phyloP scores from a whole-genome alignment of 306 rosid genomes.

The Cicer judaicum region DNA sequence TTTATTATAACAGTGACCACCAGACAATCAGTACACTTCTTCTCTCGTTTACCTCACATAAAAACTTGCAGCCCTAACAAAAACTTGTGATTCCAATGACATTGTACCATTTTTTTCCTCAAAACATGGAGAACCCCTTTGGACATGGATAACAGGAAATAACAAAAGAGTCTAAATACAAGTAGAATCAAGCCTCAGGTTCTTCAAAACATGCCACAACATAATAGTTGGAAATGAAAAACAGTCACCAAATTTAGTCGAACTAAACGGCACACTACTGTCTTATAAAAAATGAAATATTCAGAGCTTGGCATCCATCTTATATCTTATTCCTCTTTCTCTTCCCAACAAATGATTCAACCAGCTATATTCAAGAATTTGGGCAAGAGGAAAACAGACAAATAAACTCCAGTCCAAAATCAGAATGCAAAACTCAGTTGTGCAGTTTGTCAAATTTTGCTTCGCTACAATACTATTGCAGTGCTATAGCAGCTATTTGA shows the following conservation, averaged over 20 bases:
- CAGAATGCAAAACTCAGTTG: not conserved
- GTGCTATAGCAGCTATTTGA: too few species aligned
- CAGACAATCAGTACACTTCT: slow-evolving; percentile 22
- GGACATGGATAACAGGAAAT: not conserved
- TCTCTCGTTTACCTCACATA: not conserved
- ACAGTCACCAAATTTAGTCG: not conserved
- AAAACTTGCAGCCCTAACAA: slow-evolving; percentile 7
- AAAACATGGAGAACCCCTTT: slow-evolving; percentile 30
- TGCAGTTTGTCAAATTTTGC: too few species aligned
- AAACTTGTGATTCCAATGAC: slow-evolving; percentile 7
- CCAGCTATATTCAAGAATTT: not conserved
- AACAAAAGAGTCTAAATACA: not conserved
- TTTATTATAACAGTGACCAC: slow-evolving; percentile 16
- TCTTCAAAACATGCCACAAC: not conserved
- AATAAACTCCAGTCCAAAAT: not conserved
- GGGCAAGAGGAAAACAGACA: not conserved
- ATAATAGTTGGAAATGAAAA: slow-evolving; percentile 3
- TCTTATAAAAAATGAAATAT: not conserved
- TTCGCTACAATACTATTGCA: too few species aligned
- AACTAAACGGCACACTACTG: not conserved
- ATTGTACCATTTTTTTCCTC: slow-evolving; percentile 20
- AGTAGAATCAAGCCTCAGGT: slow-evolving; percentile 17
- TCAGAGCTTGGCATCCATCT: not conserved
- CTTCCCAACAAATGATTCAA: slow-evolving; percentile 8
- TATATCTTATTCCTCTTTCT: slow-evolving; percentile 1